These are phyloP conservation scores for Thalassiosira pacifica DNA, from an alignment of 352 stramenopile species.

Conservation along the genomic window DNA sequence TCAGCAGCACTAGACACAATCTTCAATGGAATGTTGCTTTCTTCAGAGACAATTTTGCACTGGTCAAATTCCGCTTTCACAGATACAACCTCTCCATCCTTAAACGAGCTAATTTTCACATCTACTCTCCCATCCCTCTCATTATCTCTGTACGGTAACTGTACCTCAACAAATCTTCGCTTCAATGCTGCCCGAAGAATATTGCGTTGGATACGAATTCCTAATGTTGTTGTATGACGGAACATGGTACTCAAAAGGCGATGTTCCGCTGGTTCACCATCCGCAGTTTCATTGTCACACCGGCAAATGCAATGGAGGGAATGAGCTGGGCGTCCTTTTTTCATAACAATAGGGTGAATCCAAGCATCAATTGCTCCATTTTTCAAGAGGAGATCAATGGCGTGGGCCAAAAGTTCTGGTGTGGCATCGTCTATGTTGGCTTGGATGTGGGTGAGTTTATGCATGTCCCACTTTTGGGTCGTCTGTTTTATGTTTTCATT, in stretches of 20 bases:
- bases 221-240: slow-evolving; percentile 82
- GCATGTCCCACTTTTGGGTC: slow-evolving; percentile 56
- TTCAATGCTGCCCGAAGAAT: slow-evolving; percentile 72
- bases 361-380: slow-evolving; percentile 83
- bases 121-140: slow-evolving; percentile 58
- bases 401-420: slow-evolving; percentile 76
- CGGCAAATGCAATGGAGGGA: slow-evolving; percentile 80
- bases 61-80: slow-evolving; percentile 87
- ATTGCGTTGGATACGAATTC: slow-evolving; percentile 74
- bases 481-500: background rate
- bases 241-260: slow-evolving; percentile 78
- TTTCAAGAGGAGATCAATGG: slow-evolving; percentile 74
- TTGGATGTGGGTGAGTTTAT: slow-evolving; percentile 73
- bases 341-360: slow-evolving; percentile 85
- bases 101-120: slow-evolving; percentile 81
- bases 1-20: slow-evolving; percentile 67
- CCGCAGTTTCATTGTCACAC: background rate
- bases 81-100: slow-evolving; percentile 66
- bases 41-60: slow-evolving; percentile 73
- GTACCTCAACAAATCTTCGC: slow-evolving; percentile 67
- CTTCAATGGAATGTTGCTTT: slow-evolving; percentile 70
- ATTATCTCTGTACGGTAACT: slow-evolving; percentile 62
- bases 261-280: slow-evolving; percentile 19
- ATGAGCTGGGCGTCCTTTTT: slow-evolving; percentile 82
- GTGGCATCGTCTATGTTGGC: slow-evolving; percentile 86